These are phyloP conservation scores for Kodamaea ohmeri DNA, from an alignment of 1,139 yeast genomes.

Conservation along the genomic window DNA sequence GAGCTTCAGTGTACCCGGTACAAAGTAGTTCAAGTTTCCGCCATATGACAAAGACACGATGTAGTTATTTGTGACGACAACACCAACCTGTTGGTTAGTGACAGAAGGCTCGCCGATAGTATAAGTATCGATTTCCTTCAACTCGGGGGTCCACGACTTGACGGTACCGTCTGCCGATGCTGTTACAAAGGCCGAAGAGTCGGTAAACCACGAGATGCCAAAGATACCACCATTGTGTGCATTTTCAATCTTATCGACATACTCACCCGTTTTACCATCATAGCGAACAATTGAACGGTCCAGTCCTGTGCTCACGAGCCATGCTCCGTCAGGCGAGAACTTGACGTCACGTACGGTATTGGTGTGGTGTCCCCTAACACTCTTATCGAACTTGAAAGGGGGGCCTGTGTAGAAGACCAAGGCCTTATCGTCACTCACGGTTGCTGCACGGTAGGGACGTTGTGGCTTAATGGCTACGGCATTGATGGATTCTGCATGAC, in stretches of 20 bases:
- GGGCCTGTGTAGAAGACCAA: constrained; percentile 88
- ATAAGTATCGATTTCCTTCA: constrained; percentile 39
- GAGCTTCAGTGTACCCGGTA: constrained; percentile 36
- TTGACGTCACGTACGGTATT: constrained; percentile 79
- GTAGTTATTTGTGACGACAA: constrained; percentile 57
- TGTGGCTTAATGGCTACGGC: constrained; percentile 84
- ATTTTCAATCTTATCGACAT: constrained; percentile 48
- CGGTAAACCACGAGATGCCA: constrained; percentile 68
- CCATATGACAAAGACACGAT: constrained; percentile 67
- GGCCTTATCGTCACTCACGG: constrained; percentile 86
- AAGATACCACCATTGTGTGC: constrained; percentile 80
- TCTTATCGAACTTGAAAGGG: constrained; percentile 80
- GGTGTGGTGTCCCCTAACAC: constrained; percentile 71
- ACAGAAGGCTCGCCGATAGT: constrained; percentile 31
- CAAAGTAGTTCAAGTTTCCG: constrained; percentile 69
- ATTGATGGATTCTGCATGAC: constrained; percentile 83
- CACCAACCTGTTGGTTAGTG: constrained; percentile 77
- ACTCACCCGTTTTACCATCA: constrained; percentile 87
- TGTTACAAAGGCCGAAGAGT: constrained; percentile 59
- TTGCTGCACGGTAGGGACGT: constrained; percentile 91
- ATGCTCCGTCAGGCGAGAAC: constrained; percentile 76
- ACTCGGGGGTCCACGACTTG: constrained; percentile 53
- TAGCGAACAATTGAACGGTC: constrained; percentile 77
- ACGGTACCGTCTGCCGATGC: constrained; percentile 81
- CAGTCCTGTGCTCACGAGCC: constrained; percentile 79